phyloP scores from a whole-genome alignment of 148 eudicot species.

The Silene conica region DNA sequence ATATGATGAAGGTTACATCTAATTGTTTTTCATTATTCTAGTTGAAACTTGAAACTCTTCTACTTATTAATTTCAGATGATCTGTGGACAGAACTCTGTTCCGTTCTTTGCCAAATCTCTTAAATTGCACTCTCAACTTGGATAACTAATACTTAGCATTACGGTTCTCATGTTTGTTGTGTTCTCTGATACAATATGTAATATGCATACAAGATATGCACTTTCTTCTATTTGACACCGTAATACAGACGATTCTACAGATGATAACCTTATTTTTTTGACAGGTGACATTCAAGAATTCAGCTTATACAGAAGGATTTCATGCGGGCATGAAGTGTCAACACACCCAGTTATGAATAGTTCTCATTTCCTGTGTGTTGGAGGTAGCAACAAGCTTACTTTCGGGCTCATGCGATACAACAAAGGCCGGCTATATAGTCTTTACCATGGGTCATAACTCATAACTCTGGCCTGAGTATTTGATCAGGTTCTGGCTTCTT shows the following conservation, averaged over 20 bases:
- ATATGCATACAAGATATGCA: too few species aligned
- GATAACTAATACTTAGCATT: not conserved
- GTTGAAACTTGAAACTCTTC: too few species aligned
- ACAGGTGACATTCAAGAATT: slow-evolving; percentile 66
- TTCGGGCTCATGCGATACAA: not conserved
- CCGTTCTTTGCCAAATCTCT: not conserved
- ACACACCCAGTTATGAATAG: slow-evolving; percentile 9
- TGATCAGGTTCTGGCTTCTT: slow-evolving; percentile 14
- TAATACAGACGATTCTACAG: not conserved
- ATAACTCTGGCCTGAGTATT: not conserved
- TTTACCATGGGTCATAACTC: not conserved
- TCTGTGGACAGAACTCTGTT: not conserved
- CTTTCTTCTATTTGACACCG: too few species aligned
- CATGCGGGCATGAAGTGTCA: slow-evolving; percentile 38
- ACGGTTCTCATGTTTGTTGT: too few species aligned
- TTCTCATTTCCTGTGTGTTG: not conserved
- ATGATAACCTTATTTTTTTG: slow-evolving; percentile 1
- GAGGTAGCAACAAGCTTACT: not conserved
- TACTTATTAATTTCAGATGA: too few species aligned
- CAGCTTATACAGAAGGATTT: slow-evolving; percentile 76
- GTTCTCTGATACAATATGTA: too few species aligned
- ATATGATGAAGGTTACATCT: not conserved
- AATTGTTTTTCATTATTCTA: not conserved
- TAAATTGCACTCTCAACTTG: not conserved
- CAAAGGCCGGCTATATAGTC: not conserved